Evolutionary conservation across 2,329 filamentous ascomycete genomes (phyloP).

Genomic region (Metarhizium guizhouense): DNA sequence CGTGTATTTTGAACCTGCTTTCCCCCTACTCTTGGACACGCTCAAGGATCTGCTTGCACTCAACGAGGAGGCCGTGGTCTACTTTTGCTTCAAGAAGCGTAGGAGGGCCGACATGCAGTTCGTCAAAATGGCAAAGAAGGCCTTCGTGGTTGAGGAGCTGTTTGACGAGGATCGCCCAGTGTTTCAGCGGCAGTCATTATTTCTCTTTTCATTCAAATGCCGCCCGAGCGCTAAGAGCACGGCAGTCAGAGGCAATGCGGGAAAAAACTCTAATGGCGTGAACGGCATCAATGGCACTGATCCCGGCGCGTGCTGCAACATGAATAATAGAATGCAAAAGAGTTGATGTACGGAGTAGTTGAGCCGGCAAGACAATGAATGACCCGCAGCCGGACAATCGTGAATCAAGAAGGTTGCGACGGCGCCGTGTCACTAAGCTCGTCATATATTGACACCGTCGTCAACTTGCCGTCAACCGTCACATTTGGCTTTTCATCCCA

Average conservation of each 20-base stretch:
- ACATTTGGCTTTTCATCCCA: neutral
- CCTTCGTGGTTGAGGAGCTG: conserved; percentile 54
- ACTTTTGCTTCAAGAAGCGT: conserved; percentile 93
- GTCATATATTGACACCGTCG: neutral
- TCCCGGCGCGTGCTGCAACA: too few relatives aligned
- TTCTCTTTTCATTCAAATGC: conserved; percentile 49
- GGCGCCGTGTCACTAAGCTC: neutral
- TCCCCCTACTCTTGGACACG: conserved; percentile 76
- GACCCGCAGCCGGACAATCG: neutral
- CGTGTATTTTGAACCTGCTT: conserved; percentile 94
- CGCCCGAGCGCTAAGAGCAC: neutral
- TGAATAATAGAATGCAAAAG: neutral
- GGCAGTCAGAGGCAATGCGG: neutral
- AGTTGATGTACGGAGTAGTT: neutral
- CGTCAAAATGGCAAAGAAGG: conserved; percentile 60
- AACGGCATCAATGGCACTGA: neutral
- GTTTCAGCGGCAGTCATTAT: conserved; percentile 50
- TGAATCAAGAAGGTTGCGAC: neutral
- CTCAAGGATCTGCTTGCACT: conserved; percentile 65
- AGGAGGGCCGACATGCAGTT: conserved; percentile 72
- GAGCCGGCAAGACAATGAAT: neutral
- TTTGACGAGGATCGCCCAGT: conserved; percentile 49
- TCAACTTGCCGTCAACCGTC: neutral
- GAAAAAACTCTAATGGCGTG: neutral
- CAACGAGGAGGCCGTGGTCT: conserved; percentile 54